A percentile compares a stretch with the other conserved stretches of the same genome.
phyloP scores from a whole-genome alignment of 2,329 filamentous ascomycete species.

The Trichoderma polysporum region DNA sequence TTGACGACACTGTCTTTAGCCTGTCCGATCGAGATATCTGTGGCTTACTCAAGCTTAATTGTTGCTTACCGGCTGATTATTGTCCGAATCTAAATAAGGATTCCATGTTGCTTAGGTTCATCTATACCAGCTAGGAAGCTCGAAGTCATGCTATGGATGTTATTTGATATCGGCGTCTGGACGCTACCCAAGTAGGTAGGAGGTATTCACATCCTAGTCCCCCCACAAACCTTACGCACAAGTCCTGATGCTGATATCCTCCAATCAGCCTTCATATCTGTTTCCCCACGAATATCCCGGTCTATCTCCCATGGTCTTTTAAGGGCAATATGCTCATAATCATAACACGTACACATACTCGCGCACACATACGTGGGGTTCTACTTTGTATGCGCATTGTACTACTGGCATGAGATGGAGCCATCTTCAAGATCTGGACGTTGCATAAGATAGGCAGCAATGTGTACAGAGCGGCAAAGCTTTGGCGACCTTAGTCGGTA shows the following conservation, averaged over 20 bases:
- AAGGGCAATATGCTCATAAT: neutral
- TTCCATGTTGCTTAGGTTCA: neutral
- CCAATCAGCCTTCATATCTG: neutral
- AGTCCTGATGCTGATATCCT: neutral
- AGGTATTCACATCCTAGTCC: neutral
- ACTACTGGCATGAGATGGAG: neutral
- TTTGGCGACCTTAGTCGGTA: neutral
- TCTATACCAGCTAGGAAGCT: neutral
- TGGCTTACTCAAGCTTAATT: neutral
- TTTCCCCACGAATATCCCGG: neutral
- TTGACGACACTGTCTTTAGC: neutral
- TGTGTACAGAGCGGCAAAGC: neutral
- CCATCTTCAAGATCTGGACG: neutral
- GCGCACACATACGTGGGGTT: neutral
- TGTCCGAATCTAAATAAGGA: neutral
- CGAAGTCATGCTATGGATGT: neutral
- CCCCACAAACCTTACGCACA: neutral
- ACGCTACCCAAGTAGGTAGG: neutral
- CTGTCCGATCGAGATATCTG: neutral
- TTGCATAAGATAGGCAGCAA: neutral
- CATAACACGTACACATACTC: neutral
- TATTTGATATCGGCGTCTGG: neutral
- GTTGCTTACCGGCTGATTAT: neutral
- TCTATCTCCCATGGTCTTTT: neutral
- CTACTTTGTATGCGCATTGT: neutral